phyloP scores from a whole-genome alignment of 1,284 basidiomycete species.

The Cryptococcus amylolentus region DNA sequence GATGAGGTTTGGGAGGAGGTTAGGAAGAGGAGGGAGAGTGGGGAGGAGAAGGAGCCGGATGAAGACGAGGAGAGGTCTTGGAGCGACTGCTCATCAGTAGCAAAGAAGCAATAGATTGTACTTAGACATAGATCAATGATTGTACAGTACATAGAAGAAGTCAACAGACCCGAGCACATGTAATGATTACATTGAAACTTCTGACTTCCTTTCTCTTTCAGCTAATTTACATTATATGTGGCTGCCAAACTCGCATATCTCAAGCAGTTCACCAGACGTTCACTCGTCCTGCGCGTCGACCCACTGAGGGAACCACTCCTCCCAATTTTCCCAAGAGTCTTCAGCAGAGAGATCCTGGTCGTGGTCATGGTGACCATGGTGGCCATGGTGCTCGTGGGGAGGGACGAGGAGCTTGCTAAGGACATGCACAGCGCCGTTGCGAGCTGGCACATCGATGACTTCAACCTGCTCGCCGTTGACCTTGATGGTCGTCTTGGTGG shows the following conservation, averaged over 20 bases:
- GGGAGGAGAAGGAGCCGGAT: not conserved
- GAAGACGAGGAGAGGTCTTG: conserved; percentile 7
- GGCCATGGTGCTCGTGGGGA: conserved; percentile 44
- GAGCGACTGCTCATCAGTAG: conserved; percentile 6
- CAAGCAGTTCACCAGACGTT: not conserved
- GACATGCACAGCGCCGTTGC: conserved; percentile 64
- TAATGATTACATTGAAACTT: not conserved
- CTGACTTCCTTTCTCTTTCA: not conserved
- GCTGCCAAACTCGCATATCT: not conserved
- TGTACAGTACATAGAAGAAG: not conserved
- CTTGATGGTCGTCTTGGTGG: conserved; percentile 52
- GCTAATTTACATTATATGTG: not conserved
- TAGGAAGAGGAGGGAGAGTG: conserved; percentile 7
- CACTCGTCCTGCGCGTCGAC: conserved; percentile 13
- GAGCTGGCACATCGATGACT: conserved; percentile 57
- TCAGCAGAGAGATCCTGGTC: conserved; percentile 36
- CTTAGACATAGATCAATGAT: conserved; percentile 1
- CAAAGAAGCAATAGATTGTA: not conserved
- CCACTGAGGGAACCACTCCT: conserved; percentile 51
- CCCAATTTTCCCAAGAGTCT: conserved; percentile 60
- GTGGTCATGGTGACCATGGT: conserved; percentile 40
- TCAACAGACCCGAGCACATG: not conserved
- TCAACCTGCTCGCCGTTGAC: conserved; percentile 57
- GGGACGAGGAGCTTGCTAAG: conserved; percentile 58
- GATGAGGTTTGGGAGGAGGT: conserved; percentile 60